Evolutionary conservation across 2,329 filamentous ascomycete species (phyloP), one percentile per base, ranked within the genome.

Genomic region (Septoria linicola): DNA sequence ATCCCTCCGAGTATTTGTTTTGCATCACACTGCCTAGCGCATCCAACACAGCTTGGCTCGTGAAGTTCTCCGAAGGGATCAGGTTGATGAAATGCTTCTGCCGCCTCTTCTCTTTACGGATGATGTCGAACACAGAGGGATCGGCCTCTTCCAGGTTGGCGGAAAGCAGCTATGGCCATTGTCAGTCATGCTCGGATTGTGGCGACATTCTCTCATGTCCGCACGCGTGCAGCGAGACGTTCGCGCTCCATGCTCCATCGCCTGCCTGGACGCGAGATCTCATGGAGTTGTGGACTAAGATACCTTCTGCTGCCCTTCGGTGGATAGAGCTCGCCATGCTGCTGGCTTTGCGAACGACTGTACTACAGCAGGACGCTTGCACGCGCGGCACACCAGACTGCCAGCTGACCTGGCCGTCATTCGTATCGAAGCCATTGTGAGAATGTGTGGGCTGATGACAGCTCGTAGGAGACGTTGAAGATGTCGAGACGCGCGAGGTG

Each of bases 61-160:
- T 96, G 68, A 96, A 95, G 76, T 96, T 96, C 74, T 96, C 90
- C 5, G 90, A 96, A 16, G 90, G 90, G 61, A 96, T 96, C 51
- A 96, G 79, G 73, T 97, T 97, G 76, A 99, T 96, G 68, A 96
- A 99, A 72, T 97, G 90, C 73, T 96, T 95, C 73, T 99, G 93
- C 62, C 93, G 83, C 62, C 81, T 81, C 82, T 97, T 97, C 78
- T 99, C 93, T 80, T 90, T 92, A 72, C 95, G 87, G 62, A 97
- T 83, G 64, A 97, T 96, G 46, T 88, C 83, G 70, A 84, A 95
- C 60, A 97, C 86, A 42, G 84, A 78, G 37, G 92, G 89, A 70
- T 97, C 93, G 59, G 89, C 89, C 65, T 93, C 81, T 68, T 90
- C 80, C 45, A 99, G 80, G 67, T 87, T 79, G 50, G 87, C 80